These are phyloP conservation scores for Trichoderma pleuroti DNA, from an alignment of 2,329 filamentous ascomycete genomes.

Conservation along the genomic window DNA sequence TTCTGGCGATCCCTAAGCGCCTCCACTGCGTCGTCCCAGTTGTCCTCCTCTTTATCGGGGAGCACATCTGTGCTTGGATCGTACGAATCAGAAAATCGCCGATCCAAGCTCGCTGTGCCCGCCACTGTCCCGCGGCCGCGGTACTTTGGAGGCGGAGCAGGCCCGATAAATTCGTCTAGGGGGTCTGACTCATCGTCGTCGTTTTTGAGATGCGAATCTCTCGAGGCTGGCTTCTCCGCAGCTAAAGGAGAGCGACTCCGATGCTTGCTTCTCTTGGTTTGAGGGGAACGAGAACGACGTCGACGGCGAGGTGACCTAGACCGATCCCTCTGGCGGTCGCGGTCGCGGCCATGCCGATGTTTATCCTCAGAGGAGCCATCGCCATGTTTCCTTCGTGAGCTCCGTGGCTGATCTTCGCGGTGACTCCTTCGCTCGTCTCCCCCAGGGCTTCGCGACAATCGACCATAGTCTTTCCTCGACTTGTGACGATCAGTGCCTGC, in stretches of 20 bases:
- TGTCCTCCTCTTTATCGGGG: conserved; percentile 40
- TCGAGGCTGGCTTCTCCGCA: conserved; percentile 10
- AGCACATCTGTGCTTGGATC: conserved; percentile 54
- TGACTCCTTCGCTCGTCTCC: conserved; percentile 10
- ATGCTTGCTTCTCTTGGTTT: conserved; percentile 30
- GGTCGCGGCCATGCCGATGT: conserved; percentile 18
- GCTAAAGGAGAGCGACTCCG: conserved; percentile 31
- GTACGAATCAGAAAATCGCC: conserved; percentile 69
- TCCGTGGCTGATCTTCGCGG: conserved; percentile 22
- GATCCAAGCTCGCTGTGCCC: conserved; percentile 67
- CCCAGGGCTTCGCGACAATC: conserved; percentile 26
- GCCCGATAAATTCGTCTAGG: conserved; percentile 72
- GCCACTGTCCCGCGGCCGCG: conserved; percentile 68
- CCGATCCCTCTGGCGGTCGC: conserved; percentile 20
- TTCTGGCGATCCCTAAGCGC: conserved; percentile 74
- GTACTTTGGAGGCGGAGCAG: conserved; percentile 52
- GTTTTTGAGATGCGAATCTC: background rate
- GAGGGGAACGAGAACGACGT: conserved; percentile 33
- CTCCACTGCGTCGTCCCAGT: conserved; percentile 80
- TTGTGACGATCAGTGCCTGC: background rate
- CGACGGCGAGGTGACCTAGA: conserved; percentile 29
- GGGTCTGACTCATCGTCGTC: conserved; percentile 57
- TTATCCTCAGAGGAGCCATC: conserved; percentile 6
- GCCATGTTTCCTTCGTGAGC: conserved; percentile 18
- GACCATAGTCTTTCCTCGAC: conserved; percentile 24